Evolutionary conservation across 805 yeast genomes (phyloP), one percentile per base, ranked within the genome.

Genomic region (Cyberlindnera sargentensis): DNA sequence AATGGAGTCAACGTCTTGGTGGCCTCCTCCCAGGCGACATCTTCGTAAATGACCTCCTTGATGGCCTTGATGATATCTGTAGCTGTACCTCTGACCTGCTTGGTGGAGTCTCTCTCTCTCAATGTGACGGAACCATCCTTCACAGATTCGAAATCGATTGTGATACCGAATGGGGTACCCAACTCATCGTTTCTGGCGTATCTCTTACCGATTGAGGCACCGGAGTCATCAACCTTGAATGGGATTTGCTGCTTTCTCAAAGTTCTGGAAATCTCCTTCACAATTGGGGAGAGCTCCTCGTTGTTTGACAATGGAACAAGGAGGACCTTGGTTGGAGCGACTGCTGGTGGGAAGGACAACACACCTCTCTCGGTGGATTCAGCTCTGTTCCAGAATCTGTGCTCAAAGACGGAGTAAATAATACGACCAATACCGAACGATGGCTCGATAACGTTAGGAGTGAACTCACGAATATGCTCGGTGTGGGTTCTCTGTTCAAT

Each of bases 341-440:
- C 95, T 47, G 82, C 66, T 41, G 99, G 98, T 51, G 93, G 89
- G 73, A 93, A 84, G 10, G 97, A 87, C 51, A 93, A 72, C 9
- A 87, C 95, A 59, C 91, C 82, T 68, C 96, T 90, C 46, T 86
- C 82, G 49, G 82, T 76, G 53, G 85, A 88, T 63, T 85, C 96
- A 20, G 95, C 88, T 70, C 99, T 83, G 43, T 84, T 68, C 96
- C 96, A 93, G 84, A 83, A 93, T 41, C 78, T 75, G 68, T 93
- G 99, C 72, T 93, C 99, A 60, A 90, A 85, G 54, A 91, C 67
- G 34, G 95, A 78, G 71, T 93, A 93, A 52, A 93, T 72, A 65
- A 95, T 88, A 72, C 99, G 90, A 47, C 99, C 99, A 63, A 93
- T 84, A 78, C 99, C 99, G 61, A 93, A 93, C 6, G 99, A 93